Evolutionary conservation across 2,329 filamentous ascomycete species (phyloP).

Genomic region (Stagonosporopsis vannaccii): DNA sequence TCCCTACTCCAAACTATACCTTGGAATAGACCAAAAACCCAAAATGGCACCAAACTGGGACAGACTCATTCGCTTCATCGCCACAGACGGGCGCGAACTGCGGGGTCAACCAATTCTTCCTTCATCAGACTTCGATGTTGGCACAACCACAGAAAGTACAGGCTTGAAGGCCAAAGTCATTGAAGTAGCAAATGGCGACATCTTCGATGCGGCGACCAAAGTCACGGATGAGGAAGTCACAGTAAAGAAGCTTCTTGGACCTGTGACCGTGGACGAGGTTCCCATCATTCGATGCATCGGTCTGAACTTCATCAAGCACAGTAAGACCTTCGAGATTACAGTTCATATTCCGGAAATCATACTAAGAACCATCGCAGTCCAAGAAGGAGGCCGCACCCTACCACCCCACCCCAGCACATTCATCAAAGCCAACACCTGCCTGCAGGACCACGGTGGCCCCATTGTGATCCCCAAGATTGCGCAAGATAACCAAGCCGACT

Average conservation of each 20-base stretch:
- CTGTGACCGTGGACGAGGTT: conserved; percentile 59
- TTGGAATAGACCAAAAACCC: background rate
- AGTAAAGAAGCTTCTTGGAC: conserved; percentile 63
- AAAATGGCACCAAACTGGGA: conserved; percentile 53
- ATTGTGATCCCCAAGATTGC: conserved; percentile 59
- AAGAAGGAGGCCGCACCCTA: conserved; percentile 59
- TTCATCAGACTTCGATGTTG: conserved; percentile 57
- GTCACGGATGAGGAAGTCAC: conserved; percentile 63
- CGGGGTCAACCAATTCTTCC: conserved; percentile 62
- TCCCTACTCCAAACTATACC: background rate
- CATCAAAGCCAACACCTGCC: conserved; percentile 56
- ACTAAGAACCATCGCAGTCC: too few relatives aligned
- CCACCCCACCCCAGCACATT: conserved; percentile 61
- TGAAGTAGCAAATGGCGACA: conserved; percentile 53
- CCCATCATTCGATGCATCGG: conserved; percentile 66
- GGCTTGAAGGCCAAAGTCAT: conserved; percentile 62
- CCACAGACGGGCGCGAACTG: conserved; percentile 59
- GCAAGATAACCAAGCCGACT: conserved; percentile 58
- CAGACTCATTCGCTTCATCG: conserved; percentile 63
- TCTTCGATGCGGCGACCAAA: conserved; percentile 59
- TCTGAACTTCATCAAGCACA: conserved; percentile 67
- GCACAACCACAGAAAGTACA: conserved; percentile 56
- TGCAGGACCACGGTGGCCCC: conserved; percentile 50
- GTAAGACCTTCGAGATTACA: too few relatives aligned
- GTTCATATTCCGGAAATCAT: too few relatives aligned